Base-by-base conservation (phyloP, 2,329 filamentous ascomycete genomes). In the Hawksworthiomyces lignivorus region DNA sequence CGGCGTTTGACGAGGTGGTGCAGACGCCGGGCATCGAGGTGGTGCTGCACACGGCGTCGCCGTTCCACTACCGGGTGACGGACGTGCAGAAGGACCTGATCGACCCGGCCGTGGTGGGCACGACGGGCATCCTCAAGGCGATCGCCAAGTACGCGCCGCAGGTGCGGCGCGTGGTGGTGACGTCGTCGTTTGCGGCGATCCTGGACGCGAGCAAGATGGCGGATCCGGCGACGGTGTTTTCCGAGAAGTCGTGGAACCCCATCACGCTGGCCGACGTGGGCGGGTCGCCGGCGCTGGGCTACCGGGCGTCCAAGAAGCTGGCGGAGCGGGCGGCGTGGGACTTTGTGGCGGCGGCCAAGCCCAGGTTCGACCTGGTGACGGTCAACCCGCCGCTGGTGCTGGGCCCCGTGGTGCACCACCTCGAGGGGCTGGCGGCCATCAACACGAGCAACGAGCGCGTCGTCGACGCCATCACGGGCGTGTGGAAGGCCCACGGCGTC, bases 81-180 rank as follows among this genome's bases (percentile, higher is more conserved):
- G 72, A 77, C 50, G 60, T 71, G 9, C 56, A 69, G 47, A 69
- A 59, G 39, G 75, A 78, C 44, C 64, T 81, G 22, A 59, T 80
- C 43, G 69, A 77, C 51, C 76, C 76, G 2, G 76, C 75, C 5
- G 61, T 78, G 34, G 62, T 70, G 41, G 77, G 74, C 48, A 77
- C 74, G 1, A 84, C 80, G 50, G 82, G 82, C 26, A 77, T 92
- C 42, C 79, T 86, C 27, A 73, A 81, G 50, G 80, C 84, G 15
- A 70, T 90, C 48, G 78, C 82, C 54, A 66, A 68, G 47, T 49
- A 74, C 57, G 56, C 72, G 1, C 73, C 72, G 0, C 49, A 50
- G 6, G 84, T 94, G 39, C 86, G 81, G 63, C 74, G 81, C 46
- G 82, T 94, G 12, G 80, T 84, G 43, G 58, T 80, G 35, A 77